Conservation (phyloP, 331 rosid species). For the Quercus phellos region DNA sequence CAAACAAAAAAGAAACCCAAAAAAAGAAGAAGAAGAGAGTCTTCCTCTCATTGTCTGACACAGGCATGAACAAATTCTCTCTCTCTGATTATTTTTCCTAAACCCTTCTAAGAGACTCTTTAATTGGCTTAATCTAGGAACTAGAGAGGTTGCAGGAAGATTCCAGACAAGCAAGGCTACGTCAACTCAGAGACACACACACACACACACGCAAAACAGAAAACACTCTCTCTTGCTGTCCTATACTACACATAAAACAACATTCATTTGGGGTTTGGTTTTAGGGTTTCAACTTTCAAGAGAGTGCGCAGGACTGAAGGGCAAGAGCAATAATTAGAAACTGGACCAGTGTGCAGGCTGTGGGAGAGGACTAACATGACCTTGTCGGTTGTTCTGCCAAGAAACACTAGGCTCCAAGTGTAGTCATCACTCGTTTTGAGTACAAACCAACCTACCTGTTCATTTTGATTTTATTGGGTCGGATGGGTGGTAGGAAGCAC, state of each 20-base stretch:
- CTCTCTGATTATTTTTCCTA: not conserved
- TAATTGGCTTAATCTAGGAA: slow-evolving; percentile 18
- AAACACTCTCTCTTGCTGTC: not conserved
- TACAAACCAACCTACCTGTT: slow-evolving; percentile 35
- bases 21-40: no score
- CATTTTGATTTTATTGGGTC: slow-evolving; percentile 39
- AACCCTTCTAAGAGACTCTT: slow-evolving; percentile 1
- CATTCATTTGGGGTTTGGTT: slow-evolving; percentile 32
- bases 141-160: slow-evolving; percentile 44
- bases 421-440: slow-evolving; percentile 42
- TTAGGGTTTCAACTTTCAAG: slow-evolving; percentile 40
- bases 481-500: slow-evolving; percentile 84
- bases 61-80: not conserved
- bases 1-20: not conserved
- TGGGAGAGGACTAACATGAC: slow-evolving; percentile 69
- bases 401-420: slow-evolving; percentile 7
- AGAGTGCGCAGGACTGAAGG: slow-evolving; percentile 5
- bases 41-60: not conserved
- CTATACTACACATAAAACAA: slow-evolving; percentile 15
- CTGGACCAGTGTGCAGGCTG: slow-evolving; percentile 62
- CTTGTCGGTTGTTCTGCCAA: slow-evolving; percentile 67
- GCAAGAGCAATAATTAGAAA: slow-evolving; percentile 56
- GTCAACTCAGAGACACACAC: slow-evolving; percentile 8
- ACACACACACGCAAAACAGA: no score
- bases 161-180: slow-evolving; percentile 24